These are phyloP conservation scores for Epipyxis sp. DNA, from an alignment of 108 stramenopile species.

Conservation along the genomic window DNA sequence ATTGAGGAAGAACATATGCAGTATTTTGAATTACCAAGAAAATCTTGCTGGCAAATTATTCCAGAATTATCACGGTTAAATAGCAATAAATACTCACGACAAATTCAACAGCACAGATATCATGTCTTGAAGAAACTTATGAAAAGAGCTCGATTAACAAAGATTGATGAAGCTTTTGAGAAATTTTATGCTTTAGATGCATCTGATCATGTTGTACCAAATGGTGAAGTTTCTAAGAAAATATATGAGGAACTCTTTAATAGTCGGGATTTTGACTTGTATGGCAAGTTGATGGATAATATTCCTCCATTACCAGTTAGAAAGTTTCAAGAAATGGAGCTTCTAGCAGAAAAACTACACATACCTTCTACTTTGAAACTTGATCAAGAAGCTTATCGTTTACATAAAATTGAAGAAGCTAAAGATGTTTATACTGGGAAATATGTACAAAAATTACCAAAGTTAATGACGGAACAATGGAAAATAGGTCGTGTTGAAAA, in stretches of 20 bases:
- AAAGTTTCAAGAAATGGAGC: conserved; percentile 5
- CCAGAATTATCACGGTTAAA: too few species aligned
- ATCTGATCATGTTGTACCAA: not conserved
- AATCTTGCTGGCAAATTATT: not conserved
- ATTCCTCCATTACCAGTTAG: not conserved
- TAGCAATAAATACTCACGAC: too few species aligned
- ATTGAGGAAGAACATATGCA: not conserved
- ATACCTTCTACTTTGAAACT: not conserved
- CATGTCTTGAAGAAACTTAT: conserved; percentile 6
- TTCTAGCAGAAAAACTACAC: not conserved
- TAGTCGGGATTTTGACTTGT: not conserved
- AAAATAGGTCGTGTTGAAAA: not conserved
- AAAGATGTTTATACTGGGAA: too few species aligned
- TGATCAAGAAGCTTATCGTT: not conserved
- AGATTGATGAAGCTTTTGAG: not conserved
- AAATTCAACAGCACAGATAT: not conserved
- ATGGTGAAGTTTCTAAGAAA: conserved; percentile 13
- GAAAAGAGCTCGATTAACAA: not conserved
- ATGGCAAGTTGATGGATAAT: not conserved
- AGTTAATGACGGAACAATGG: conserved; percentile 19
- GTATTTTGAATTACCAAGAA: not conserved
- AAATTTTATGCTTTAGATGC: not conserved
- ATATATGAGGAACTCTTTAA: not conserved
- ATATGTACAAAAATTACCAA: not conserved
- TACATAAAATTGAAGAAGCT: conserved; percentile 2